phyloP scores from a whole-genome alignment of 148 eudicot species.

The Gaultheria prostrata region DNA sequence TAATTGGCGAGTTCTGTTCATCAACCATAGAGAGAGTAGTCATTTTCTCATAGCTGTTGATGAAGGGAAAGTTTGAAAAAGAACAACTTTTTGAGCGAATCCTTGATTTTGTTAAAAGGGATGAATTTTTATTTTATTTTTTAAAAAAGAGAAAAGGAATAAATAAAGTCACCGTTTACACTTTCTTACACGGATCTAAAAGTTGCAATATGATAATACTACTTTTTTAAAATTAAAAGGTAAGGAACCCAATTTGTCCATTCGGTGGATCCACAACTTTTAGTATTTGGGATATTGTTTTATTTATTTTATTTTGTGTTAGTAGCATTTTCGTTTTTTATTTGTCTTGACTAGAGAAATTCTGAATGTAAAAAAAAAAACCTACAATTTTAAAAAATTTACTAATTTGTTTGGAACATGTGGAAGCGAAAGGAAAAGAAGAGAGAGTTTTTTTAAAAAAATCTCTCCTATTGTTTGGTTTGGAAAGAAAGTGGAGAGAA shows the following conservation, averaged over 20 bases:
- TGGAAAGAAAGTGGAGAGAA: too few relatives aligned
- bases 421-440: too few relatives aligned
- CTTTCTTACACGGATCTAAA: constrained; percentile 1
- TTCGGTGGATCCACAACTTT: background rate
- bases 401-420: too few relatives aligned
- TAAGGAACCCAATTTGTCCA: background rate
- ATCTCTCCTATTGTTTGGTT: too few relatives aligned
- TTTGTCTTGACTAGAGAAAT: background rate
- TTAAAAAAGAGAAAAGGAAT: background rate
- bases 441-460: too few relatives aligned
- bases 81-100: background rate
- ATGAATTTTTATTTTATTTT: background rate
- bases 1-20: background rate
- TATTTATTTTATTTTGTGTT: background rate
- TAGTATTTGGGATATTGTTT: background rate
- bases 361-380: background rate
- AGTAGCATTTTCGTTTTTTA: background rate
- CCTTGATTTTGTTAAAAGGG: background rate
- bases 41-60: background rate
- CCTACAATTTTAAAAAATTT: background rate
- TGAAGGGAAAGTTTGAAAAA: background rate
- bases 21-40: background rate
- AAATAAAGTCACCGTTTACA: background rate
- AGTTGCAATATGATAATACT: background rate
- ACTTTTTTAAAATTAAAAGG: background rate